Base-by-base conservation (phyloP, 2,329 filamentous ascomycete species). In the Trichophyton benhamiae region DNA sequence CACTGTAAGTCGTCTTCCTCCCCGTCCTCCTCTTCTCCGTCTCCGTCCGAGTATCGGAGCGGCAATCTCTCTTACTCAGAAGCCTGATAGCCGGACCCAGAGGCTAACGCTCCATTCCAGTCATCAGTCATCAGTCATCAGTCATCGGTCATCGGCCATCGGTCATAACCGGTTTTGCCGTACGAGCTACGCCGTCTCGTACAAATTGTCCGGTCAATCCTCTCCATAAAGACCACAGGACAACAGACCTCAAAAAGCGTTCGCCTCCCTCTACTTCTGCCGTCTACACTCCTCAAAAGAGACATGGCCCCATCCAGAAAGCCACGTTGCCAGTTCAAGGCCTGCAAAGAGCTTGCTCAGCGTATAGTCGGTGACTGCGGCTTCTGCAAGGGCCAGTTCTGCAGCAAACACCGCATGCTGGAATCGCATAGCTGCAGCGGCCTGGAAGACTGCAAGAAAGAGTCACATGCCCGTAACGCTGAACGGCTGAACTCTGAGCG, bases 391-490 rank as follows among this genome's bases (percentile, higher is more conserved):
- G 91, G 91, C 53, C 89, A 95, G 74, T 97, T 89, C 80, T 99
- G 94, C 77, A 89, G 89, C 69, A 95, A 91, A 79, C 94, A 99
- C 77, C 83, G 94, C 61, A 83, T 97, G 77, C 77, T 97, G 66
- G 94, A 99, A 76, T 89, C 92, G 68, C 94, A 99, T 78, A 89
- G 89, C 78, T 99, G 94, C 79, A 85, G 83, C 66, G 91, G 91
- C 46, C 80, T 99, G 62, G 94, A 97, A 80, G 89, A 96, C 77
- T 96, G 92, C 82, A 96, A 96, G 82, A 94, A 95, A 80, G 91
- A 96, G 75, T 92, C 89, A 57, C 90, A 96, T 76, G 90, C 95
- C 74, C 86, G 91, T 67, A 99, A 99, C 74, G 89, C 90, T 63
- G 88, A 91, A 66, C 91, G 95, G 78, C 80, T 99, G 72, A 89